Evolutionary conservation across 441 rosid species (phyloP).

Genomic region (Erodium moschatum): DNA sequence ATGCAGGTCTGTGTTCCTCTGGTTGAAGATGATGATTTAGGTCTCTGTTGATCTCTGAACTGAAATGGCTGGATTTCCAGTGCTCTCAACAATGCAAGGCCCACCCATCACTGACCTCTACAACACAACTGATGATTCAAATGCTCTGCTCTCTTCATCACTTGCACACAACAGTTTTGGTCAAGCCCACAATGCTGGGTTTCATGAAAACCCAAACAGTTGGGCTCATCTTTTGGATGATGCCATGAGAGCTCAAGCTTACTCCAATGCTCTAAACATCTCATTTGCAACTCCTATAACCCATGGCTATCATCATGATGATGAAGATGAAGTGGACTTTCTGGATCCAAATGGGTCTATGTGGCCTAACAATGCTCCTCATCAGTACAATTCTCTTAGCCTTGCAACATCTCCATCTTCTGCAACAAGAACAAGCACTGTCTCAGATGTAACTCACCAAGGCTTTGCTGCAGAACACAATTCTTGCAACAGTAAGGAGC

Average conservation of each 20-base stretch:
- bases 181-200: conserved; percentile 11
- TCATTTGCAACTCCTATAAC: conserved; percentile 24
- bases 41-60: conserved; percentile 10
- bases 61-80: conserved; percentile 25
- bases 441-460: conserved; percentile 25
- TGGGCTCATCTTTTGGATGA: conserved; percentile 32
- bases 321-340: conserved; percentile 27
- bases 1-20: background rate
- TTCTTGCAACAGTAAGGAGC: conserved; percentile 45
- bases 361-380: conserved; percentile 27
- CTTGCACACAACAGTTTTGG: conserved; percentile 19
- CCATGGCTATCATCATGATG: conserved; percentile 25
- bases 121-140: conserved; percentile 17
- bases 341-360: conserved; percentile 38
- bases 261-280: conserved; percentile 30
- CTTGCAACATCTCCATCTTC: conserved; percentile 52
- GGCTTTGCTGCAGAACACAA: conserved; percentile 45
- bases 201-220: conserved; percentile 40
- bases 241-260: conserved; percentile 25
- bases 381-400: conserved; percentile 49
- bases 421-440: conserved; percentile 24
- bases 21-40: conserved; percentile 9
- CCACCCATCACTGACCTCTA: conserved; percentile 22
- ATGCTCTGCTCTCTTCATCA: conserved; percentile 21
- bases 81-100: conserved; percentile 31